Evolutionary conservation across 768 basidiomycete genomes (phyloP), one percentile per base, ranked within the genome.

Genomic region (Sporobolomyces roseus): DNA sequence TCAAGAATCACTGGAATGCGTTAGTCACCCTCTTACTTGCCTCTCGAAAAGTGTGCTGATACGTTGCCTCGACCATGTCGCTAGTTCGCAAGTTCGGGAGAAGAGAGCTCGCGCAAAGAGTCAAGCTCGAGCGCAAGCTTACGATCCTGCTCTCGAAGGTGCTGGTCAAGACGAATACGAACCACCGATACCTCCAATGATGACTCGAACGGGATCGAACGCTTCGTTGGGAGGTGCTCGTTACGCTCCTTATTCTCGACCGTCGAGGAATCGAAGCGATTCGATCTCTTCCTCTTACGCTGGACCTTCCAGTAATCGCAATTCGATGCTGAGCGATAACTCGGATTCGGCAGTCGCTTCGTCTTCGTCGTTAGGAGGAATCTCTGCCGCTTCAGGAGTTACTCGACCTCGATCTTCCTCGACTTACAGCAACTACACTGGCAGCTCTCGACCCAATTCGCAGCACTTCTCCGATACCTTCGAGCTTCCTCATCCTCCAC

Each of bases 1-100:
- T 76, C 66, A 76, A 75, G 61, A 76, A 76, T 49, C 67, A 70
- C 48, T 76, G 67, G 70, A 74, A 74, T 45, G 68, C 74, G 68
- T 68, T 33, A 58, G 66, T 43, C 9, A 32, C 21, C 3, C 1
- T 2, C 17, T 25, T 23, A 4, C 19, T 4, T 6, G 9, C 8
- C 23, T 2, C 38, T 23, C 5, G 1, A 13, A 21, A 35, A n/a
- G n/a, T n/a, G n/a, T n/a, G n/a, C 35, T 14, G 55, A 41, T 3
- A 33, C 53, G 33, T 19, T 38, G 7, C 10, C 30, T 23, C 30
- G 21, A 8, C 17, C 2, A 17, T 59, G 52, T 36, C n/a, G n/a
- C n/a, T n/a, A 68, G 66, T 4, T 51, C 61, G 21, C 71, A 68
- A 58, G 63, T 68, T 12, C 59, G 71, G 21, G 59, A 68, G 27